These are phyloP conservation scores for Lentinus brumalis DNA, from an alignment of 768 basidiomycete species.

Conservation along the genomic window DNA sequence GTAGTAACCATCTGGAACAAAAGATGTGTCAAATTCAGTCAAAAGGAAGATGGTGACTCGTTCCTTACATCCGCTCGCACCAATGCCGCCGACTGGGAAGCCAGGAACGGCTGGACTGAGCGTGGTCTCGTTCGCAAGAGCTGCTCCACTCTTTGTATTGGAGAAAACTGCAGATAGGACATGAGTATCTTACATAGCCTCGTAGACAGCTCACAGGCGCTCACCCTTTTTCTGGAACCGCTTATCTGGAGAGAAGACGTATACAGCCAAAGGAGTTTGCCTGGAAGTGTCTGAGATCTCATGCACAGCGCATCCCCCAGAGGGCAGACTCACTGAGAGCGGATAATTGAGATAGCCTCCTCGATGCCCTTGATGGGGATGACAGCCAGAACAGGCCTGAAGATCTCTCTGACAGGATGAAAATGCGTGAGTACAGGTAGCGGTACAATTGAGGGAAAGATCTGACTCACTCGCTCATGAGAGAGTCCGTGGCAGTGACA, in stretches of 20 bases:
- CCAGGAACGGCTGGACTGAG: slow-evolving; percentile 59
- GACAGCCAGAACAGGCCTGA: slow-evolving; percentile 80
- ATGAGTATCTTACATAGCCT: background rate
- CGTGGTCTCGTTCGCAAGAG: slow-evolving; percentile 68
- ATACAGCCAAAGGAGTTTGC: slow-evolving; percentile 73
- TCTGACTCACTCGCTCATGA: slow-evolving; percentile 71
- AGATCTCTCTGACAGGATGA: slow-evolving; percentile 61
- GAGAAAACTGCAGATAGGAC: slow-evolving; percentile 45
- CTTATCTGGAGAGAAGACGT: slow-evolving; percentile 69
- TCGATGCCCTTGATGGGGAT: slow-evolving; percentile 69
- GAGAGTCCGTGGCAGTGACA: slow-evolving; percentile 60
- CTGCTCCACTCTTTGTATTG: slow-evolving; percentile 69
- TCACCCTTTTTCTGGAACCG: slow-evolving; percentile 65
- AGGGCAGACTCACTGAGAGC: slow-evolving; percentile 44
- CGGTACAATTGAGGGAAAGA: background rate
- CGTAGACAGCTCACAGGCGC: slow-evolving; percentile 25
- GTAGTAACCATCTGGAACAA: slow-evolving; percentile 48
- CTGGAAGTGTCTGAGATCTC: slow-evolving; percentile 33
- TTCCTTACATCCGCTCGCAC: slow-evolving; percentile 65
- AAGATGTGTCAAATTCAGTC: background rate
- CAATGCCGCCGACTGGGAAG: slow-evolving; percentile 73
- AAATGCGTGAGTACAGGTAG: background rate
- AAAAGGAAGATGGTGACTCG: no score
- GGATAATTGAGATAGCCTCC: slow-evolving; percentile 71
- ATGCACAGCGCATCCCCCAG: background rate